Evolutionary conservation across 768 basidiomycete species (phyloP), one percentile per base, ranked within the genome.

Genomic region (Lactarius quietus): DNA sequence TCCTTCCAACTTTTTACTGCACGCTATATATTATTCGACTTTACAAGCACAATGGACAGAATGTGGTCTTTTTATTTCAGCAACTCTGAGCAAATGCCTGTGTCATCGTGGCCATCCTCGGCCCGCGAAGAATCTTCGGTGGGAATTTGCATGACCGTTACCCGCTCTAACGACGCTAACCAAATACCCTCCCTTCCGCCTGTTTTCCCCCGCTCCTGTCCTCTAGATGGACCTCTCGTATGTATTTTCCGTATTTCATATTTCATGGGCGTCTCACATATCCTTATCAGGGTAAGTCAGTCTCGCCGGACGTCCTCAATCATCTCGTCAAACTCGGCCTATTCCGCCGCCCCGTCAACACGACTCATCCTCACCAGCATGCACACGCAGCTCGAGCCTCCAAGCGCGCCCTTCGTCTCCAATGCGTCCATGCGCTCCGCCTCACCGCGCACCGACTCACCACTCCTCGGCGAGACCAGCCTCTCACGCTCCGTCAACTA

Each of bases 401-500:
- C 80, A 57, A 65, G 66, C 43, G 69, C 73, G n/a, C 80, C 81
- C 38, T 83, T 81, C 67, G 74, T 74, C 62, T 66, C 71, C 29
- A 45, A 68, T 38, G 43, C 59, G 41, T 74, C 70, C 17, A 68
- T 65, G 56, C 72, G 70, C 67, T 73, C 73, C 8, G 63, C 68
- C 41, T 71, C 72, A 7, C 70, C 76, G 31, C 72, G 67, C 39
- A 69, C 66, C 62, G 70, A 69, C 36, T 69, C 67, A 6, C 71
- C 74, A 8, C 65, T 74, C 59, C 63, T 73, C 48, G 48, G 28
- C 23, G 57, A 69, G 35, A 55, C 71, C n/a, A 59, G 71, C 12
- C 69, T 72, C 39, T 82, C 80, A 10, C 82, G 90, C 65, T 82
- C 81, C 61, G 81, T 88, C 71, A 89, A 91, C 75, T 93, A 90